phyloP scores from a whole-genome alignment of 2,329 filamentous ascomycete genomes.

The Periglandula ipomoeae region DNA sequence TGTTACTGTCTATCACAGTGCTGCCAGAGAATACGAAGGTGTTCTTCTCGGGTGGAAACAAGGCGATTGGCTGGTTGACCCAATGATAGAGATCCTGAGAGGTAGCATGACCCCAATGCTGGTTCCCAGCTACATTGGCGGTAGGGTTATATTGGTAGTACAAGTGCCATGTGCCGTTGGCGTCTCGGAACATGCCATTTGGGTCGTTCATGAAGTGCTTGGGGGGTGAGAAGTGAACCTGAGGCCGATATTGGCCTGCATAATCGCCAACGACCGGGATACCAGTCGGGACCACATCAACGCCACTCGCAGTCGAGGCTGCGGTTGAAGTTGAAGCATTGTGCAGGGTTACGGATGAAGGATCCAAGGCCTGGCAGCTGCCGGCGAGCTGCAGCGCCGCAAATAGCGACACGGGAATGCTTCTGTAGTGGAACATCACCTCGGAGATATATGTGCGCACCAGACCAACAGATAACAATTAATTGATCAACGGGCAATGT shows the following conservation, averaged over 20 bases:
- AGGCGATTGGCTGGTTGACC: conserved; percentile 54
- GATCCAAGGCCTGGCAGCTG: neutral
- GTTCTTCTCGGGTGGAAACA: conserved; percentile 37
- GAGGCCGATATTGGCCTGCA: conserved; percentile 12
- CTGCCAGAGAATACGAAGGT: conserved; percentile 44
- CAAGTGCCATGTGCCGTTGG: conserved; percentile 48
- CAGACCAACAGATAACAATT: too few species aligned
- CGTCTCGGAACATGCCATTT: conserved; percentile 36
- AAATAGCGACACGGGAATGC: neutral
- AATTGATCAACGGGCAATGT: too few species aligned
- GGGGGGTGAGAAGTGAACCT: conserved; percentile 7
- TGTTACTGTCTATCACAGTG: conserved; percentile 50
- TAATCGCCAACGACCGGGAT: conserved; percentile 14
- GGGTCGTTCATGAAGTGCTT: conserved; percentile 9
- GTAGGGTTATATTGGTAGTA: conserved; percentile 51
- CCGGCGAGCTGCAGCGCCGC: conserved; percentile 1
- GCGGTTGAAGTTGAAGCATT: neutral
- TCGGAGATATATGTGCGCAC: too few species aligned
- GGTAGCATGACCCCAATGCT: conserved; percentile 61
- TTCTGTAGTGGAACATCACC: neutral
- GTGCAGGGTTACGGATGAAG: neutral
- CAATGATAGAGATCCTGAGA: conserved; percentile 53
- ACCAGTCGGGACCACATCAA: conserved; percentile 14
- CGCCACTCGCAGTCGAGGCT: neutral
- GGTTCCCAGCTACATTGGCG: conserved; percentile 41